Conservation (phyloP, 129 eudicot species). For the Pulicaria dysenterica region DNA sequence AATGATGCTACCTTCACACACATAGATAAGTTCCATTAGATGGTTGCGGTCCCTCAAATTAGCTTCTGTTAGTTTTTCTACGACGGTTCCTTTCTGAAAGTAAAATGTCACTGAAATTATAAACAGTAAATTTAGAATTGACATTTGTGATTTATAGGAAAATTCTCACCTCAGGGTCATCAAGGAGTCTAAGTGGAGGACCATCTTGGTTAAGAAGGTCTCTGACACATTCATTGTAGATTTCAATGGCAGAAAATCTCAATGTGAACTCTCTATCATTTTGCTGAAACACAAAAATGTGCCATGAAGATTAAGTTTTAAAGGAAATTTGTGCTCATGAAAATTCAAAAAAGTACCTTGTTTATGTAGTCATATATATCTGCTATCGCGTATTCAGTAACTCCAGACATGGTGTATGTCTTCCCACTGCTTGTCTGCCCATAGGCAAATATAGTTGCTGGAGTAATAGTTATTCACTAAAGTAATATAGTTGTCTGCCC, state of each 20-base stretch:
- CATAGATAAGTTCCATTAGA: constrained; percentile 60
- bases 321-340: not conserved
- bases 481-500: constrained; percentile 99
- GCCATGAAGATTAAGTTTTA: not conserved
- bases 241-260: constrained; percentile 91
- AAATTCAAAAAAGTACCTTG: constrained; percentile 41
- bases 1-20: constrained; percentile 63
- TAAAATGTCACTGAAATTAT: not conserved
- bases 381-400: constrained; percentile 62
- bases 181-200: constrained; percentile 80
- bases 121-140: not conserved
- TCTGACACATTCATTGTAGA: constrained; percentile 81
- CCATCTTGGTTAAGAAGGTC: constrained; percentile 66
- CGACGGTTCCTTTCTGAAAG: constrained; percentile 80
- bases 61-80: constrained; percentile 78
- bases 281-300: constrained; percentile 41
- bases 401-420: constrained; percentile 92
- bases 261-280: constrained; percentile 60
- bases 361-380: constrained; percentile 67
- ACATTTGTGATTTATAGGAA: not conserved
- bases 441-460: constrained; percentile 92
- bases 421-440: constrained; percentile 99
- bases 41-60: constrained; percentile 61
- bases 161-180: constrained; percentile 81
- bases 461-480: constrained; percentile 24